A percentile compares a stretch with the other conserved stretches of the same genome.
These are phyloP conservation scores for Globisporangium megalacanthum DNA, from an alignment of 352 stramenopile species.

Conservation along the genomic window DNA sequence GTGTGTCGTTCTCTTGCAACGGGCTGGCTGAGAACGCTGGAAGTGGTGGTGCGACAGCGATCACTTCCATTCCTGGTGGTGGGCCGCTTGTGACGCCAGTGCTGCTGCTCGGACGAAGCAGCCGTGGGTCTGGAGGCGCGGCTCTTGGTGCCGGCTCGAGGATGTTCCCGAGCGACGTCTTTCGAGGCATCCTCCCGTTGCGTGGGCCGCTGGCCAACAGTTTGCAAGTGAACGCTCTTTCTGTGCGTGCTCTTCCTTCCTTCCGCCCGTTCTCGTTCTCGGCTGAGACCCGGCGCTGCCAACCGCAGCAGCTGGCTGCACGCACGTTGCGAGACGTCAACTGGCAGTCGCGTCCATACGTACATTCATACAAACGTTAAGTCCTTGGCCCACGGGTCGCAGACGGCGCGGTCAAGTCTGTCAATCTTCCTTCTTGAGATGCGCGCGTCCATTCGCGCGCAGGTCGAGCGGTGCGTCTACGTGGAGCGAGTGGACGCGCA, in stretches of 20 bases:
- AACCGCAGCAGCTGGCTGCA: not conserved
- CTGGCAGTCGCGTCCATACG: not conserved
- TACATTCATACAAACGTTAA: not conserved
- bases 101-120: not conserved
- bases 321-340: not conserved
- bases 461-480: conserved; percentile 42
- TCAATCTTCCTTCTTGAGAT: not conserved
- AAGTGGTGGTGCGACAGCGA: not conserved
- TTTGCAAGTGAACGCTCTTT: conserved; percentile 1
- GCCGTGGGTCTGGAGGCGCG: not conserved
- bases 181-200: conserved; percentile 14
- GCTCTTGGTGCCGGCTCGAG: conserved; percentile 7
- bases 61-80: not conserved
- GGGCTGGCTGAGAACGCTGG: not conserved
- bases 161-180: conserved; percentile 36
- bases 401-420: not conserved
- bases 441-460: conserved; percentile 20
- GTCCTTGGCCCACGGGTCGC: not conserved
- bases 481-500: conserved; percentile 26
- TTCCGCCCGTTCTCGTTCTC: not conserved
- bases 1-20: not conserved
- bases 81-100: not conserved
- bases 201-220: conserved; percentile 5
- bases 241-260: not conserved
- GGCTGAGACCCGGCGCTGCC: not conserved